Evolutionary conservation across 2,329 filamentous ascomycete species (phyloP).

Genomic region (Alternaria postmessia): DNA sequence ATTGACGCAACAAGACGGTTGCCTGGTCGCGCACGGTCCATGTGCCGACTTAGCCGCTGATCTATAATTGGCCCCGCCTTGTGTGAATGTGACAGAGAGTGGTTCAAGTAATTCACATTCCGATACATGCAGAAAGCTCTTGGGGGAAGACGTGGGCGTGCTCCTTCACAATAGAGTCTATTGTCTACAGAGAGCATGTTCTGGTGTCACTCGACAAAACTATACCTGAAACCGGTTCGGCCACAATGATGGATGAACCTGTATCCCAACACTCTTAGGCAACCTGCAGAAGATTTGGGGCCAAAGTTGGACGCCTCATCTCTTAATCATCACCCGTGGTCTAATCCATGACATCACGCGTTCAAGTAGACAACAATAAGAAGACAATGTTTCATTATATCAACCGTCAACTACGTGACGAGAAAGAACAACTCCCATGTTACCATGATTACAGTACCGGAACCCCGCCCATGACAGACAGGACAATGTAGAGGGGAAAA

Average conservation of each 20-base stretch:
- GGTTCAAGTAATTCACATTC: neutral
- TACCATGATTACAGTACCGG: slow-evolving; percentile 22
- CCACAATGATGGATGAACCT: slow-evolving; percentile 2
- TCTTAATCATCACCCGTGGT: neutral
- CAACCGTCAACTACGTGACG: slow-evolving; percentile 22
- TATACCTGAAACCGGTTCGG: slow-evolving; percentile 6
- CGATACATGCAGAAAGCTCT: neutral
- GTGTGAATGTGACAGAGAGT: neutral
- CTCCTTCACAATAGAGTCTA: neutral
- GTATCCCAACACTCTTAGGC: slow-evolving; percentile 2
- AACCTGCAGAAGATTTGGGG: neutral
- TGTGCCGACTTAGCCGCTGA: slow-evolving; percentile 16
- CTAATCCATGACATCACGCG: neutral
- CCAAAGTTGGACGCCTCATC: neutral
- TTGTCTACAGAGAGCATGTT: neutral
- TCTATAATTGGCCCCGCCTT: slow-evolving; percentile 28
- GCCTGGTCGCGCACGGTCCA: slow-evolving; percentile 22
- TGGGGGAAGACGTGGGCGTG: neutral
- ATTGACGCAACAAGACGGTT: slow-evolving; percentile 18
- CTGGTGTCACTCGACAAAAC: neutral
- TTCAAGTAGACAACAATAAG: neutral
- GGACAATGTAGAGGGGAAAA: slow-evolving; percentile 24
- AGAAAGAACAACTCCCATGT: slow-evolving; percentile 27
- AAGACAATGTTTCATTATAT: slow-evolving; percentile 28
- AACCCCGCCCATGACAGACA: slow-evolving; percentile 27